Base-by-base conservation (phyloP, 257 asterid species). In the Gentiana straminea region DNA sequence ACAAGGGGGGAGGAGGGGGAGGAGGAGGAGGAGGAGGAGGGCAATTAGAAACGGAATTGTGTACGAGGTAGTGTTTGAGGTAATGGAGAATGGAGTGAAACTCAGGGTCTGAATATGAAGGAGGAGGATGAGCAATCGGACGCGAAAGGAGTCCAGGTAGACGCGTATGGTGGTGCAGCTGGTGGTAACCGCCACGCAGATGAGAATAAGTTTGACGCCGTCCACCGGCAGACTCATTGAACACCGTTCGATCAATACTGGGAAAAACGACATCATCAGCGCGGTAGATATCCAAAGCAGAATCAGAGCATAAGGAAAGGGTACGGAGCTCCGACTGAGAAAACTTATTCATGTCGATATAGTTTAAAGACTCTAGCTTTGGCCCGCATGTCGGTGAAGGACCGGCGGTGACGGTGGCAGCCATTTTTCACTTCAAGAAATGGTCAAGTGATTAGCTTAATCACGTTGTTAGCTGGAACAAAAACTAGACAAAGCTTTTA, bases 161-260 rank as follows among this genome's bases (percentile, higher is more conserved):
- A 13, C 86, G 95, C 54, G 84, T 76, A 44, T 94, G 95, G 52
- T 61, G 66, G 77, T 75, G 91, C 57, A 69, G 94, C 45, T 54
- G 71, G 32, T 56, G 74, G 66, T 68, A 85, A 35, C 49, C 64
- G 53, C 64, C 77, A 8, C 79, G 73, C 72, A 79, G 74, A 58
- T 83, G 86, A 38, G 96, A 81, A 60, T 81, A 87, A 49, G 88
- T 85, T 72, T 87, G 98, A 36, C 95, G 86, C 63, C 92, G 91
- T 71, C 94, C 79, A 4, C 94, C 92, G 63, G 94, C 77, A 64
- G 98, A 91, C 74, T 84, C 95, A 65, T 90, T 86, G 81, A 90
- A 84, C 34, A 84, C 54, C 8, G 95, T 61, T 33, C 92, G 95
- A 63, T 90, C 94, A 49, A 86, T 67, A 49, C 72, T 78, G 1